Percentiles rank a stretch among this genome's conserved stretches.
phyloP scores from a whole-genome alignment of 2,329 filamentous ascomycete species.

The Botrytis tulipae region DNA sequence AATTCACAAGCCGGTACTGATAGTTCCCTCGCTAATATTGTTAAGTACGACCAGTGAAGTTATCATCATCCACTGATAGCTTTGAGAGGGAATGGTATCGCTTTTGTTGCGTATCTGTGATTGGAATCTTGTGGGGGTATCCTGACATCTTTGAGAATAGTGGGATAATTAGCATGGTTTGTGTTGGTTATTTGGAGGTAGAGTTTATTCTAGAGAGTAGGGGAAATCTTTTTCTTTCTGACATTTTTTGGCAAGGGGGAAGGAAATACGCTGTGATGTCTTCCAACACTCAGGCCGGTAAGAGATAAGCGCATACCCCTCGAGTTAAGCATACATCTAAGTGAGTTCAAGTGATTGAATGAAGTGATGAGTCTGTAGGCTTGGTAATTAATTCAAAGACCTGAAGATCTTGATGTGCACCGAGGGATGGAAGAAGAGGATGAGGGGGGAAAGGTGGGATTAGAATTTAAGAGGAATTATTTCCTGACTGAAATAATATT shows the following conservation, averaged over 20 bases:
- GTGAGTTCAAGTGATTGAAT: too few relatives aligned
- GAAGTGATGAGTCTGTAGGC: rapidly evolving
- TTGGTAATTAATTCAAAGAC: not conserved
- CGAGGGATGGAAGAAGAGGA: not conserved
- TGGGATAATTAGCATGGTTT: not conserved
- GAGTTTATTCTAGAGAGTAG: not conserved
- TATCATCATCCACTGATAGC: not conserved
- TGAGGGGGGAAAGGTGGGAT: too few relatives aligned
- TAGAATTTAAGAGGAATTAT: not conserved
- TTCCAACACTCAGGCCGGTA: not conserved
- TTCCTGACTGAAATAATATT: not conserved
- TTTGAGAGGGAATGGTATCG: not conserved
- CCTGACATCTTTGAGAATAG: not conserved
- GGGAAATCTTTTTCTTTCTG: not conserved
- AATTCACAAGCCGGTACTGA: not conserved
- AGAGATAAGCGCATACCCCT: not conserved
- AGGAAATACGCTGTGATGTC: not conserved
- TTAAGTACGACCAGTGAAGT: not conserved
- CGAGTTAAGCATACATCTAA: rapidly evolving
- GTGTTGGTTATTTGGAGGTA: not conserved
- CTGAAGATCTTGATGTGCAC: too few relatives aligned
- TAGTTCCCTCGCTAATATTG: not conserved
- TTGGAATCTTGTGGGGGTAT: not conserved
- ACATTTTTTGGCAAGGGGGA: not conserved
- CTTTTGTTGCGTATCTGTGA: not conserved